Base-by-base conservation (phyloP, 805 yeast species). In the Blastobotrys mokoenaii region DNA sequence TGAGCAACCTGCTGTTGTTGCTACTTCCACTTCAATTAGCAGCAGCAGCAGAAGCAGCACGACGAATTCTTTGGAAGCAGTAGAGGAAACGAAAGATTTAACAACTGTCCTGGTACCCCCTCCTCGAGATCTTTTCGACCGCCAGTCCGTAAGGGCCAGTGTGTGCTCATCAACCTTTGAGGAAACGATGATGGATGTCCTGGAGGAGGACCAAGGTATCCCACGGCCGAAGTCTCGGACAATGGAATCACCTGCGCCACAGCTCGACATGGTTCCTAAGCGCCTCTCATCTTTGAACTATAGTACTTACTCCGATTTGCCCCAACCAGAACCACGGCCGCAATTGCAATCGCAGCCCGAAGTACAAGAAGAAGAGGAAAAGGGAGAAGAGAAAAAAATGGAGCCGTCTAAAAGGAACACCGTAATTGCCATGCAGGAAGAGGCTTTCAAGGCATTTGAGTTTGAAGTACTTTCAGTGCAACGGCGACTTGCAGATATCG, bases 121-220 rank as follows among this genome's bases (percentile, higher is more conserved):
- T 22, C 27, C 27, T 4, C 4, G 27, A 8, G 27, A 22, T 8
- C 27, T 22, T 22, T 22, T 8, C n/a, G 35, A 16, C 35, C 35
- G 35, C n/a, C 35, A 22, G 27, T 22, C 27, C 27, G 27, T 22
- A 4, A 4, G 27, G 27, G 27, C 40, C 40, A 37, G 40, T 15
- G 31, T 17, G n/a, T 11, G 37, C 6, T 17, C 30, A 2, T 40
- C 43, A 10, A 31, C 31, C 18, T 40, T 40, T 18, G 43, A 40
- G n/a, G 43, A 40, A 3, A 37, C 43, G 10, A 40, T 40, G 14
- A 29, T 31, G 30, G 37, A 18, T 12, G 43, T 22, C 3, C 37
- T 40, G 2, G 43, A 31, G 12, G 43, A 40, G 10, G 35, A 40
- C 10, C 16, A 18, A 10, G 37, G 16, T 4, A 34, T 9, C 10